Base-by-base conservation (phyloP, 805 yeast species). In the Candida insectalens region DNA sequence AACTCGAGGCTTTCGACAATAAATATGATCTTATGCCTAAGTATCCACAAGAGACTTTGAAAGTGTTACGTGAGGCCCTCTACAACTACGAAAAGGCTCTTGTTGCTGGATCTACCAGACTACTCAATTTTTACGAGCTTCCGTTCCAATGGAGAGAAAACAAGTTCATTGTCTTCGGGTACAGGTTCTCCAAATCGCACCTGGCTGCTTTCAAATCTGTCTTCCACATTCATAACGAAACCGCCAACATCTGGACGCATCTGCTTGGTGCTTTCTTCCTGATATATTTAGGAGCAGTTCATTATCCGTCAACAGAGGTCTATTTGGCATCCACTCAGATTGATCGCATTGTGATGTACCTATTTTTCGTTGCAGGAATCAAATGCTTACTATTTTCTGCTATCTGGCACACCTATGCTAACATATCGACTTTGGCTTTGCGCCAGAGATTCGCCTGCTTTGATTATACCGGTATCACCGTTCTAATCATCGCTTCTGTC, bases 111-210 rank as follows among this genome's bases (percentile, higher is more conserved):
- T 31, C 49, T 8, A 39, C 53, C 3, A 39, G 78, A 29, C 68
- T 76, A 36, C 58, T 89, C 27, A 85, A 84, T 44, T 83, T 79
- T 54, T 84, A 83, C 50, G 94, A 89, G 54, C 63, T 89, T 28
- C 98, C 98, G 2, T 73, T 79, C 44, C 84, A 82, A 31, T 89
- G 96, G 95, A 71, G 94, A 49, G 96, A 88, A 57, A 89, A 92
- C 59, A 77, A 85, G 38, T 87, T 71, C 55, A 83, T 92, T 38
- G 63, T 81, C 15, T 62, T 73, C 36, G 97, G 97, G 3, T 92
- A 89, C 60, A 64, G 96, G 39, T 92, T 89, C 58, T 76, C 80
- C 40, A 61, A 71, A 37, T 67, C 71, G 27, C 87, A 80, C 50
- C 20, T 48, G 5, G 67, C 70, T 35, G 80, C 92, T 43, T 34